A percentile compares a stretch with the other conserved stretches of the same genome.
Evolutionary conservation across 2,329 filamentous ascomycete genomes (phyloP).

Genomic region (Fusarium buharicum): DNA sequence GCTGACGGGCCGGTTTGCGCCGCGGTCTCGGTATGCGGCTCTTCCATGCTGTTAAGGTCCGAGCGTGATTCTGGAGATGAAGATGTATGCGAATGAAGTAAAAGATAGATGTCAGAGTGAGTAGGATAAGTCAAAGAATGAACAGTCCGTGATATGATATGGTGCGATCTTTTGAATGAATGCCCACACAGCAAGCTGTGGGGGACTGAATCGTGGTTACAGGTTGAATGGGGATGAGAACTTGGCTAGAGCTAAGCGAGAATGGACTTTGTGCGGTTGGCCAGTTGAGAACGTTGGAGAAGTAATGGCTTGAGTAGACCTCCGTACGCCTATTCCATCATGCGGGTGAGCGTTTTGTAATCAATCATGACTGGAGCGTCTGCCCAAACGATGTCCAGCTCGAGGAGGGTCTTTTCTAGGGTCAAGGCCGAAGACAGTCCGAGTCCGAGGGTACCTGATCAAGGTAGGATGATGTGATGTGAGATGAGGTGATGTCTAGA

Average conservation of each 20-base stretch:
- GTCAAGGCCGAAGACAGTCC: conserved; percentile 10
- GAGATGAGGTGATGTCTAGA: conserved; percentile 2
- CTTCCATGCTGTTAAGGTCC: conserved; percentile 35
- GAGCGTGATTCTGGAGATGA: conserved; percentile 8
- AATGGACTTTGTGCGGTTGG: conserved; percentile 25
- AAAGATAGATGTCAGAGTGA: conserved; percentile 1
- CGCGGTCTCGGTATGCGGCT: conserved; percentile 17
- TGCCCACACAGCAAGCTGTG: conserved; percentile 24
- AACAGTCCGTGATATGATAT: conserved; percentile 18
- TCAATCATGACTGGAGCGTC: conserved; percentile 28
- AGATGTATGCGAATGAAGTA: conserved; percentile 3
- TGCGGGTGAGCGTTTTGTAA: conserved; percentile 34
- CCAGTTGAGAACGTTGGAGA: background rate
- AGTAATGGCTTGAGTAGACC: background rate
- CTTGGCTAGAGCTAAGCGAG: conserved; percentile 25
- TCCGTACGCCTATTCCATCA: conserved; percentile 31
- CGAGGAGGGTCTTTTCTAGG: conserved; percentile 1
- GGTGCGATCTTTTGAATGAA: conserved; percentile 16
- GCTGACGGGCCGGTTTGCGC: conserved; percentile 26
- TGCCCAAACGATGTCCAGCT: conserved; percentile 2
- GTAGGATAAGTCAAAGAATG: background rate
- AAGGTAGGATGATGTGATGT: conserved; percentile 9
- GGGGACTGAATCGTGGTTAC: conserved; percentile 26
- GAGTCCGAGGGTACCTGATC: background rate
- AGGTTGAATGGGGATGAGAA: conserved; percentile 23